Evolutionary conservation across 345 rosid species (phyloP).

Genomic region (Gossypium rotundifolium): DNA sequence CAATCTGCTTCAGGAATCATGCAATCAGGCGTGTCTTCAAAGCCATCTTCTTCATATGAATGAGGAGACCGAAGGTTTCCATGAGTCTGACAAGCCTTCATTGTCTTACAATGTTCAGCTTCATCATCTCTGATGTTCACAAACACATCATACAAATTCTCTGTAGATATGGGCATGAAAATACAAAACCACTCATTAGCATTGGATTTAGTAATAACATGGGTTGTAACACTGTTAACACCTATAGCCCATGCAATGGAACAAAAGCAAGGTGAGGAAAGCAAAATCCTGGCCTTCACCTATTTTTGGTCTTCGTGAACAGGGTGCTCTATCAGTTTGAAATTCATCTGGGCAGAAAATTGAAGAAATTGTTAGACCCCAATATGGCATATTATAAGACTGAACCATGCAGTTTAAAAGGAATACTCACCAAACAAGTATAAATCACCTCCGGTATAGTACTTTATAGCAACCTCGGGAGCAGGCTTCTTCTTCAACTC

Average conservation of each 20-base stretch:
- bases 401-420: not conserved
- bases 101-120: conserved; percentile 96
- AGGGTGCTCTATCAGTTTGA: conserved; percentile 79
- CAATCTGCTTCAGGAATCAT: conserved; percentile 50
- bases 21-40: conserved; percentile 40
- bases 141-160: conserved; percentile 85
- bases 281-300: conserved; percentile 31
- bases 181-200: not conserved
- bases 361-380: conserved; percentile 1
- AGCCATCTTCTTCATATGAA: conserved; percentile 24
- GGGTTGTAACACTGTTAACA: not conserved
- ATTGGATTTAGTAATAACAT: not conserved
- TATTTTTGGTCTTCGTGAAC: conserved; percentile 87
- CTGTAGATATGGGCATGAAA: conserved; percentile 30
- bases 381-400: not conserved
- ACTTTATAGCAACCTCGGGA: conserved; percentile 83
- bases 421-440: conserved; percentile 76
- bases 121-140: conserved; percentile 88
- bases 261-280: not conserved
- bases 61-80: conserved; percentile 92
- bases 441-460: conserved; percentile 83
- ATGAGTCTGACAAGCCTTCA: conserved; percentile 86
- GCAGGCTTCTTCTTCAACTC: conserved; percentile 83
- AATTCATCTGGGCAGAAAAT: conserved; percentile 66
- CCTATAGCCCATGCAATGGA: not conserved